Conservation (phyloP, 495 filamentous ascomycete species). For the Pseudevernia furfuracea region DNA sequence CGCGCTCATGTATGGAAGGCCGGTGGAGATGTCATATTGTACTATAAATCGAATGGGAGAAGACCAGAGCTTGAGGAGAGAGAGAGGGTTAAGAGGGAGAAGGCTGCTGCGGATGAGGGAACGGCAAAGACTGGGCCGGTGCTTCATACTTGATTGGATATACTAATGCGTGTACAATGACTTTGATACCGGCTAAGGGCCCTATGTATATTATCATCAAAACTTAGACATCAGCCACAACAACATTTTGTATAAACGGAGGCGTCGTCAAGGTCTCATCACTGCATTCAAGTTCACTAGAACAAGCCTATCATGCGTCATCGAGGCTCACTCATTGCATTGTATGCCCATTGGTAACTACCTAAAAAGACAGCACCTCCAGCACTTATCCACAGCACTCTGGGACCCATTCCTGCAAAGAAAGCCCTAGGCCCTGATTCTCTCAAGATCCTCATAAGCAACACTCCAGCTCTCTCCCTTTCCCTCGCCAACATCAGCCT, state of each 20-base stretch:
- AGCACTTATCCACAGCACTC: slow-evolving; percentile 87
- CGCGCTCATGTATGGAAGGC: slow-evolving; percentile 87
- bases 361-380: slow-evolving; percentile 94
- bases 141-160: slow-evolving; percentile 14
- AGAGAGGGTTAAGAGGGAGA: slow-evolving; percentile 9
- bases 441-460: slow-evolving; percentile 59
- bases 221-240: background rate
- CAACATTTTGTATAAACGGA: background rate
- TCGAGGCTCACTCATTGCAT: slow-evolving; percentile 44
- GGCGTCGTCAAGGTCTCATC: background rate
- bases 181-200: background rate
- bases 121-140: slow-evolving; percentile 22
- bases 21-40: slow-evolving; percentile 77
- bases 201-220: slow-evolving; percentile 7
- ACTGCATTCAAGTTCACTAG: background rate
- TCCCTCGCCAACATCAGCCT: slow-evolving; percentile 78
- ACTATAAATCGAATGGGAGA: slow-evolving; percentile 88
- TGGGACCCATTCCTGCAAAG: slow-evolving; percentile 79
- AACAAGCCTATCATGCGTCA: background rate
- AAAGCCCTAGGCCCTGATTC: slow-evolving; percentile 70
- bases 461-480: slow-evolving; percentile 46
- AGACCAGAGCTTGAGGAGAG: slow-evolving; percentile 34
- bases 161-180: background rate
- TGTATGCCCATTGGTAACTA: slow-evolving; percentile 87
- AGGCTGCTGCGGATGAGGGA: slow-evolving; percentile 15